A percentile compares a stretch with the other conserved stretches of the same genome.
These are phyloP conservation scores for Komagataea norvegica DNA, from an alignment of 1,139 yeast genomes.

Conservation along the genomic window DNA sequence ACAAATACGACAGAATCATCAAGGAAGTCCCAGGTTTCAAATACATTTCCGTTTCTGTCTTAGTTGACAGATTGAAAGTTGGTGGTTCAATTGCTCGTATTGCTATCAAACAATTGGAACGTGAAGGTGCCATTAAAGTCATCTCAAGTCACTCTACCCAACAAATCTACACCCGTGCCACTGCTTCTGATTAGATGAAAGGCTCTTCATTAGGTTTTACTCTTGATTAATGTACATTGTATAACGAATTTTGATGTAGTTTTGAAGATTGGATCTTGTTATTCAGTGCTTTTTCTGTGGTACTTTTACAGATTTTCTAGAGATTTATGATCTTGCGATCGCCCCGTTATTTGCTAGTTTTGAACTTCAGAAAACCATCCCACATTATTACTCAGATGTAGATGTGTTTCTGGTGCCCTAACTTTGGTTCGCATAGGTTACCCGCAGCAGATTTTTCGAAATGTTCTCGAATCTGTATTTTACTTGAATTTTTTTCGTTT, in stretches of 20 bases:
- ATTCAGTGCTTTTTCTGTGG: too few species aligned
- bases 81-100: slow-evolving; percentile 99
- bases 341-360: too few species aligned
- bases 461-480: too few species aligned
- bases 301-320: too few species aligned
- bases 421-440: neutral
- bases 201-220: slow-evolving; percentile 10
- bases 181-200: slow-evolving; percentile 44
- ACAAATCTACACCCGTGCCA: slow-evolving; percentile 89
- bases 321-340: too few species aligned
- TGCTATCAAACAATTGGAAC: slow-evolving; percentile 94
- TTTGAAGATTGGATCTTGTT: neutral
- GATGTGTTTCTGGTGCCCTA: slow-evolving; percentile 1
- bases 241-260: slow-evolving; percentile 14
- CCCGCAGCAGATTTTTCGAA: neutral
- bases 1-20: slow-evolving; percentile 97
- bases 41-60: slow-evolving; percentile 95
- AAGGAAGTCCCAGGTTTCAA: slow-evolving; percentile 99
- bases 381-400: too few species aligned
- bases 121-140: slow-evolving; percentile 92
- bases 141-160: slow-evolving; percentile 95
- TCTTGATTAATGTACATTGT: slow-evolving; percentile 25
- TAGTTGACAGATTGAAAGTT: slow-evolving; percentile 98
- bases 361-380: too few species aligned
- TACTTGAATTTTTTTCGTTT: too few species aligned